Base-by-base conservation (phyloP, 2,329 filamentous ascomycete species). In the Penicillium sp. region DNA sequence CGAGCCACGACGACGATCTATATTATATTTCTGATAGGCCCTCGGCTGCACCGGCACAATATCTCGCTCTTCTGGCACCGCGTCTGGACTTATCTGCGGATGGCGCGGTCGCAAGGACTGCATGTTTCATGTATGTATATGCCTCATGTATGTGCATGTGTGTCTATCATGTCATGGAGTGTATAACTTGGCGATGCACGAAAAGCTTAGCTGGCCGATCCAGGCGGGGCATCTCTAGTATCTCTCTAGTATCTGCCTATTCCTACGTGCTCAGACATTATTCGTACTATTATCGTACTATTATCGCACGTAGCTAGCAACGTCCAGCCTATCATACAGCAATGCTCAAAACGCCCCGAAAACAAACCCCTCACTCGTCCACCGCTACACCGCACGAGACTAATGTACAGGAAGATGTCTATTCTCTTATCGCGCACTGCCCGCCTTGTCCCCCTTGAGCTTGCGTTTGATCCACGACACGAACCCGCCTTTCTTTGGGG, bases 401-500 rank as follows among this genome's bases (percentile, higher is more conserved):
- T 35, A 52, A 45, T 42, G 50, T 33, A 46, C 40, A 42, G 21
- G n/a, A 5, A 6, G 40, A n/a, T 18, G 11, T 21, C 8, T 18
- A 12, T 21, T 18, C 35, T 7, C 5, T n/a, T 3, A 40, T n/a
- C 16, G 16, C 16, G 6, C 35, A 40, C 3, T 18, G n/a, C 6
- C 48, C 28, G 52, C 18, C 58, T 60, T 60, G 14, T 60, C 58
- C 23, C 58, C 47, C 43, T 47, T 60, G 45, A 60, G 45, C 43
- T 60, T 60, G 45, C 58, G 58, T 30, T 58, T 60, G 42, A 60
- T 46, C 58, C 58, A 60, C 5, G 51, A n/a, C 21, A 58, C 14
- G 12, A 60, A 46, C 6, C 58, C 58, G 56, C 58, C 58, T 43
- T 60, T 60, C 43, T 60, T 56, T 35, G 58, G 58, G 35, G 58